Conservation (phyloP, 345 rosid species). For the Acer saccharum region DNA sequence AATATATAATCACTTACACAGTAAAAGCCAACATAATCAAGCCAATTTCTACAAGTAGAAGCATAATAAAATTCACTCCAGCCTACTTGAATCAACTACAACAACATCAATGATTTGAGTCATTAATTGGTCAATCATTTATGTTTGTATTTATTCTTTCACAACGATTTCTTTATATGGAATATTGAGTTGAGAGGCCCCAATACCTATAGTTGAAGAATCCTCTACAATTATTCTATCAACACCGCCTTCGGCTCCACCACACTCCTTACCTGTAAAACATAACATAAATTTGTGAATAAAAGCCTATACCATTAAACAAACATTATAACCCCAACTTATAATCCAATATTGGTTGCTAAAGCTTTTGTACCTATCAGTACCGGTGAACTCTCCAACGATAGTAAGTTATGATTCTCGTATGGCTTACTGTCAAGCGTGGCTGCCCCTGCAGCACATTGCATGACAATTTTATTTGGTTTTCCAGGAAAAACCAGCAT, state of each 20-base stretch:
- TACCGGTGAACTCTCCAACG: no score
- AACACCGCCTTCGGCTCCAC: not conserved
- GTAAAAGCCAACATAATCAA: not conserved
- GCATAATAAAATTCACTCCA: not conserved
- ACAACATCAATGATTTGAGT: not conserved
- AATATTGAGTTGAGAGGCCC: not conserved
- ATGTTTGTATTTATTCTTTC: not conserved
- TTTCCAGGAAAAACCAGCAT: no score
- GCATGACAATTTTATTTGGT: no score
- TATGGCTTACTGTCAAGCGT: no score
- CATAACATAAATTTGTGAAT: not conserved
- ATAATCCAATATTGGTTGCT: not conserved
- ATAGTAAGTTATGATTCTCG: no score
- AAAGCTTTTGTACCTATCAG: not conserved
- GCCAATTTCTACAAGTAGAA: not conserved
- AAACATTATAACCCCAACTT: not conserved
- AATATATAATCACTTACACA: no score
- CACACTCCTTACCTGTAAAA: not conserved
- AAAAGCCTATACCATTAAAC: not conserved
- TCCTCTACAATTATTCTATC: not conserved
- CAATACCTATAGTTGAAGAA: not conserved
- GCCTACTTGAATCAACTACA: slow-evolving; percentile 1
- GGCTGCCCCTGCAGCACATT: no score
- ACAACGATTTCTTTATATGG: not conserved
- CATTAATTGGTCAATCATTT: not conserved